Evolutionary conservation across 805 yeast genomes (phyloP).

Genomic region (Brettanomyces sp.): DNA sequence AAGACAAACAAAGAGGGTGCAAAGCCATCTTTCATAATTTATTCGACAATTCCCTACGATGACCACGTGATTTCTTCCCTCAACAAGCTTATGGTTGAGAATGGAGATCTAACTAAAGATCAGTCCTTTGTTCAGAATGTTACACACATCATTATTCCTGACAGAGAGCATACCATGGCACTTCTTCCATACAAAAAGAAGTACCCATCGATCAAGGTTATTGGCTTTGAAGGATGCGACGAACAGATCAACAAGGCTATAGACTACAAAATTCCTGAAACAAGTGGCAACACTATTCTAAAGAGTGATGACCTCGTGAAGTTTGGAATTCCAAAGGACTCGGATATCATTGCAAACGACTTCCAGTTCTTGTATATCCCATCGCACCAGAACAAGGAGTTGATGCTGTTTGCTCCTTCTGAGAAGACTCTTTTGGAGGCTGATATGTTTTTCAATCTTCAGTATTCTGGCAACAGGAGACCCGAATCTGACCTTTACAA

Average conservation of each 20-base stretch:
- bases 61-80: constrained; percentile 33
- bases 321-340: constrained; percentile 23
- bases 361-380: constrained; percentile 52
- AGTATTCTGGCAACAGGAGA: constrained; percentile 35
- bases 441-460: constrained; percentile 53
- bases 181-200: constrained; percentile 40
- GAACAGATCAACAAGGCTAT: constrained; percentile 28
- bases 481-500: constrained; percentile 21
- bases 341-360: constrained; percentile 27
- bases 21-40: constrained; percentile 33
- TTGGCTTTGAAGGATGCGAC: constrained; percentile 40
- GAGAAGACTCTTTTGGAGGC: constrained; percentile 47
- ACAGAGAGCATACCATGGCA: constrained; percentile 57
- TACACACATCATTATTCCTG: constrained; percentile 50
- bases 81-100: constrained; percentile 15
- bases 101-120: constrained; percentile 22
- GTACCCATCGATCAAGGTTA: constrained; percentile 41
- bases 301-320: constrained; percentile 23
- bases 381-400: constrained; percentile 47
- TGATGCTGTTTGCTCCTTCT: constrained; percentile 38
- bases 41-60: constrained; percentile 52
- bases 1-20: constrained; percentile 12
- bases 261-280: constrained; percentile 30
- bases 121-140: constrained; percentile 29
- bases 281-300: constrained; percentile 28